Evolutionary conservation across 805 yeast species (phyloP), one percentile per base, ranked within the genome.

Genomic region (Myxozyma geophila): DNA sequence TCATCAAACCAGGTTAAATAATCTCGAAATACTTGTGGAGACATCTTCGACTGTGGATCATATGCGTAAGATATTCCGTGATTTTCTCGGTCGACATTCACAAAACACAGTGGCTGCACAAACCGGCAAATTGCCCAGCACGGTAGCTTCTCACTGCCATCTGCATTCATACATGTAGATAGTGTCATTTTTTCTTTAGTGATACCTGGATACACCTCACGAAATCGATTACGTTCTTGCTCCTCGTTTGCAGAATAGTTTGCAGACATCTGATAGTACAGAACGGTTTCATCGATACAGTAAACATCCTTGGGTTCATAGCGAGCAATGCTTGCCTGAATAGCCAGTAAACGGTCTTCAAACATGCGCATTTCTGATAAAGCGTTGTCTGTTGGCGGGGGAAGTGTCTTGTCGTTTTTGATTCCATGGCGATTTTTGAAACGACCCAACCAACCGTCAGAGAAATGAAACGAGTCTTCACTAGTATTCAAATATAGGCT

Each of bases 361-460:
- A 64, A 19, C 5, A 46, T 13, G 17, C 58, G 52, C 41, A 49
- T 49, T 4, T 57, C 53, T 9, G 60, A 28, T 7, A 21, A 49
- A 3, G 37, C n/a, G 19, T 36, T 47, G 39, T 37, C 54, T 8
- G 33, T 15, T 19, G n/a, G 19, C 28, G 58, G 37, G 15, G 47
- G 21, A 9, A 8, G 9, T 17, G 17, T 12, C 15, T 43, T 50
- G 46, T 48, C 35, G 53, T 19, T 48, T 6, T 19, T 56, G 41
- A 63, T 59, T 8, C 50, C 53, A 48, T 66, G 69, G 3, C 69
- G 60, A 17, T 47, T 33, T 44, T 63, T 64, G 59, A 66, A 66
- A 19, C 69, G 56, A 15, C 64, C 59, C 19, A 66, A 56, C 69
- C 69, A 66, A 21, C 69, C 69, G 49, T 66, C 69, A 6, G 69